Conservation (phyloP, 106 monocot species). For the Agapanthus africanus region DNA sequence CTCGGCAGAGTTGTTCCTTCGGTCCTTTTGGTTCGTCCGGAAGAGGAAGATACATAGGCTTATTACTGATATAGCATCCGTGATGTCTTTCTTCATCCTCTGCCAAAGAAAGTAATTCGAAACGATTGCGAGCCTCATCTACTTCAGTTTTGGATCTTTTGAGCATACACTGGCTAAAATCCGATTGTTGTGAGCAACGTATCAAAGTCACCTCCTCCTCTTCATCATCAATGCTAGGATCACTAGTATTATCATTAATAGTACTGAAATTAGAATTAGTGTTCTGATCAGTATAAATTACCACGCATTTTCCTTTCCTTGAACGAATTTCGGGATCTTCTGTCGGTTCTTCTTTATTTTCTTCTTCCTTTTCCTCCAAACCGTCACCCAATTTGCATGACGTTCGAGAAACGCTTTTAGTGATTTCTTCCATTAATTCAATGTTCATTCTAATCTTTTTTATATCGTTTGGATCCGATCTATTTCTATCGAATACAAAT, state of each 20-base stretch:
- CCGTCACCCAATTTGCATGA: too few species aligned
- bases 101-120: too few species aligned
- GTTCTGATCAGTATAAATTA: neutral
- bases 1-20: conserved; percentile 52
- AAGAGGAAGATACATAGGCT: conserved; percentile 57
- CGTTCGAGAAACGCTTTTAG: too few species aligned
- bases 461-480: conserved; percentile 6
- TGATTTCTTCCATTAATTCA: conserved; percentile 6
- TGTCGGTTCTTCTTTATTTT: neutral
- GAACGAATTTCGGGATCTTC: neutral
- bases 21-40: conserved; percentile 70
- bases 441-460: conserved; percentile 3
- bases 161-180: too few species aligned
- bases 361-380: too few species aligned
- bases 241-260: neutral
- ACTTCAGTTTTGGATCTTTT: too few species aligned
- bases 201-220: neutral
- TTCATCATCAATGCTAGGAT: neutral
- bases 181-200: too few species aligned
- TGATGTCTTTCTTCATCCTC: too few species aligned
- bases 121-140: too few species aligned
- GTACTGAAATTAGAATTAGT: neutral
- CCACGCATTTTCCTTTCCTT: neutral
- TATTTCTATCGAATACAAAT: conserved; percentile 15
- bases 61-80: too few species aligned